These are phyloP conservation scores for Suhomyces taliae DNA, from an alignment of 1,139 yeast genomes.

Conservation along the genomic window DNA sequence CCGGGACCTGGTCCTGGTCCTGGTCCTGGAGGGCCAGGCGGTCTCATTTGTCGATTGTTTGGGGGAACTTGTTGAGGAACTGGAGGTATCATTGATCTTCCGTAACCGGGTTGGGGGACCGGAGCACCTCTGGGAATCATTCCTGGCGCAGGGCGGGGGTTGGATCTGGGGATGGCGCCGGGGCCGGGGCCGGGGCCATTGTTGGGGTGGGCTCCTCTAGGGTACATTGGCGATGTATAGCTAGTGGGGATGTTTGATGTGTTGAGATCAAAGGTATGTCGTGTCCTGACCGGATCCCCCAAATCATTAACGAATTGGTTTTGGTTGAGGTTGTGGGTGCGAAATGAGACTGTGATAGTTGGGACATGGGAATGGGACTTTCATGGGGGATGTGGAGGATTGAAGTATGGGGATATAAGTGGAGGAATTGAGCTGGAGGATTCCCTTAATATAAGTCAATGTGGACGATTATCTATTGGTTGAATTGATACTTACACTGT, in stretches of 20 bases:
- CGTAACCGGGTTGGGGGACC: slow-evolving; percentile 2
- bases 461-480: too few species aligned
- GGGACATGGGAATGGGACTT: not conserved
- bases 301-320: not conserved
- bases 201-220: slow-evolving; percentile 12
- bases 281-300: not conserved
- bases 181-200: not conserved
- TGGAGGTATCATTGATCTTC: slow-evolving; percentile 4
- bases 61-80: not conserved
- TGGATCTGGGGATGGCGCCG: not conserved
- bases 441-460: too few species aligned
- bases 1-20: not conserved
- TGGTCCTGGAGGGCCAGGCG: not conserved
- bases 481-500: too few species aligned
- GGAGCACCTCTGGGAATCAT: slow-evolving; percentile 1
- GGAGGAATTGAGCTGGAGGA: too few species aligned
- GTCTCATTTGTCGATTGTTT: slow-evolving; percentile 1
- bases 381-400: too few species aligned
- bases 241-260: not conserved
- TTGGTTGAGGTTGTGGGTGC: not conserved
- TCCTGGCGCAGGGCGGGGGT: slow-evolving; percentile 1
- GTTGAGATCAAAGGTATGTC: not conserved
- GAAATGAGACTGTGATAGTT: too few species aligned
- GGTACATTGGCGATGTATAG: slow-evolving; percentile 8
- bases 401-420: too few species aligned